Percentiles rank a stretch among this genome's conserved stretches.
Conservation (phyloP, 2,329 filamentous ascomycete genomes). For the Fusarium albosuccineum region DNA sequence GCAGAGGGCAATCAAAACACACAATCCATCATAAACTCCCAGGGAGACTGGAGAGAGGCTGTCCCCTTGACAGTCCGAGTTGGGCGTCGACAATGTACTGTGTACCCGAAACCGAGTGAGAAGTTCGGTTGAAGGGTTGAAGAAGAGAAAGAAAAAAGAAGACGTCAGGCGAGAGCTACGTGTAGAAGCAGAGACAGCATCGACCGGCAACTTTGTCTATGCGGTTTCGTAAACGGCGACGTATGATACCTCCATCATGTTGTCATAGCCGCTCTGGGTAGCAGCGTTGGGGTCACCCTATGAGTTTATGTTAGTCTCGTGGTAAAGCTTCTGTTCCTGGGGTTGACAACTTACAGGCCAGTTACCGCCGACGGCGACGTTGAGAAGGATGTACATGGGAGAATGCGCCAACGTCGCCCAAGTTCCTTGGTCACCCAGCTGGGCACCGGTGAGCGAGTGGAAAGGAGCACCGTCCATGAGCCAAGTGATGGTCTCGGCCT, state of each 20-base stretch:
- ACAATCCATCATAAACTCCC: constrained; percentile 4
- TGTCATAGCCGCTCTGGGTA: constrained; percentile 54
- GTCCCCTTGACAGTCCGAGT: neutral
- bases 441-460: constrained; percentile 57
- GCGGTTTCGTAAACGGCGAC: constrained; percentile 55
- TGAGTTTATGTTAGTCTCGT: constrained; percentile 7
- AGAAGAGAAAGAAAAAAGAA: neutral
- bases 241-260: constrained; percentile 58
- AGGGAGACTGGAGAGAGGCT: constrained; percentile 3
- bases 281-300: constrained; percentile 51
- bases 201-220: constrained; percentile 19
- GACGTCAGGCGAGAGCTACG: neutral
- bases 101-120: neutral
- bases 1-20: constrained; percentile 7
- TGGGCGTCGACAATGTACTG: neutral
- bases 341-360: constrained; percentile 52
- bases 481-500: constrained; percentile 63
- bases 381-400: constrained; percentile 61
- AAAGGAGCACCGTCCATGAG: constrained; percentile 60
- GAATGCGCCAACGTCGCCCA: constrained; percentile 60
- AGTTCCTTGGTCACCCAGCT: constrained; percentile 55
- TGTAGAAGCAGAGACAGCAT: constrained; percentile 6
- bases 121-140: neutral
- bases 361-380: constrained; percentile 62
- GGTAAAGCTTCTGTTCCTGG: no score